A percentile compares a stretch with the other conserved stretches of the same genome.
phyloP scores from a whole-genome alignment of 1,284 basidiomycete genomes.

The Quambalaria eucalypti region DNA sequence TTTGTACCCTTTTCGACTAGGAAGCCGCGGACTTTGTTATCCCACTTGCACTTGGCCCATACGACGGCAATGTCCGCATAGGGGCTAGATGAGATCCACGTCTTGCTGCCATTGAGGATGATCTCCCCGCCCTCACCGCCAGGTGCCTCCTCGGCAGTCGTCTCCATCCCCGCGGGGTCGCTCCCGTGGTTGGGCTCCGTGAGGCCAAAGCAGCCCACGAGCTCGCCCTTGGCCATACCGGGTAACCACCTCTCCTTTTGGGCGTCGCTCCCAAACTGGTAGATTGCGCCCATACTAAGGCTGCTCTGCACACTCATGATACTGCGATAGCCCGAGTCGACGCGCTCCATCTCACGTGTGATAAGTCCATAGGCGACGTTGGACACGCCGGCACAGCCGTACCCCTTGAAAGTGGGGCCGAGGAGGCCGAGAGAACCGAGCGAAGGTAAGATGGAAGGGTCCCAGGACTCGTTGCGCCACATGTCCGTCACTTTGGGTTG shows the following conservation, averaged over 20 bases:
- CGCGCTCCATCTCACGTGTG: slow-evolving; percentile 81
- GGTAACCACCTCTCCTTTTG: slow-evolving; percentile 90
- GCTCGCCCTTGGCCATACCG: slow-evolving; percentile 71
- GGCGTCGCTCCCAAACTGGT: slow-evolving; percentile 73
- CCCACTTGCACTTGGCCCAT: slow-evolving; percentile 93
- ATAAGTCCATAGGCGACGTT: slow-evolving; percentile 88
- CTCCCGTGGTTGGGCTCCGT: slow-evolving; percentile 96
- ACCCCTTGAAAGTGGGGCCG: slow-evolving; percentile 83
- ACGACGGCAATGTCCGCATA: slow-evolving; percentile 63
- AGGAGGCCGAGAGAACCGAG: slow-evolving; percentile 88
- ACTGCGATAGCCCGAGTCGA: slow-evolving; percentile 91
- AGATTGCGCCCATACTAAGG: slow-evolving; percentile 95
- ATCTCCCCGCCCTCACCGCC: slow-evolving; percentile 66
- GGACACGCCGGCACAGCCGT: slow-evolving; percentile 87
- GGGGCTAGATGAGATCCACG: slow-evolving; percentile 76
- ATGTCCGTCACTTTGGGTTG: slow-evolving; percentile 74
- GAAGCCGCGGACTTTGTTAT: slow-evolving; percentile 82
- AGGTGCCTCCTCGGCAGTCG: slow-evolving; percentile 71
- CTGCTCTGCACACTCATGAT: slow-evolving; percentile 94
- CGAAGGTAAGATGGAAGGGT: slow-evolving; percentile 67
- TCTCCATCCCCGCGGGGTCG: slow-evolving; percentile 88
- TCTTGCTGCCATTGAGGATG: slow-evolving; percentile 81
- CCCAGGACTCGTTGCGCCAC: slow-evolving; percentile 79
- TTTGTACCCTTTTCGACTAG: slow-evolving; percentile 79
- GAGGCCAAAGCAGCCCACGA: slow-evolving; percentile 86